These are phyloP conservation scores for Starmerella davenportii DNA, from an alignment of 805 yeast genomes.

Conservation along the genomic window DNA sequence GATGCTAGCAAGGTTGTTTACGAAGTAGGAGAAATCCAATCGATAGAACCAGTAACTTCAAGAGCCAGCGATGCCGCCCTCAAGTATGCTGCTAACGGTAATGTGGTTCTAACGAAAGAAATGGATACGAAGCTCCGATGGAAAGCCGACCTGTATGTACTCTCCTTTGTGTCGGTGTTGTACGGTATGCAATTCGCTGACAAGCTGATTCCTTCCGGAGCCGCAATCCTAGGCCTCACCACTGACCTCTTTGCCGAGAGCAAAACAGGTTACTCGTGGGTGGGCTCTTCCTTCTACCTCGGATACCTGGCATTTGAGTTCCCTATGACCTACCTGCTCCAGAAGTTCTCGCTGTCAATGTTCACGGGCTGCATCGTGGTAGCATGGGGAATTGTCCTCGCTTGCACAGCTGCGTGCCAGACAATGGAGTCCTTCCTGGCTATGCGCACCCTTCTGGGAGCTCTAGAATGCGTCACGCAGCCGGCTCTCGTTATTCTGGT, in stretches of 20 bases:
- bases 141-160: constrained; percentile 33
- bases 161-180: constrained; percentile 33
- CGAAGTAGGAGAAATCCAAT: background rate
- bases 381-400: constrained; percentile 42
- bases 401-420: constrained; percentile 30
- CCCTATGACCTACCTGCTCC: constrained; percentile 31
- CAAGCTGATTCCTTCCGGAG: constrained; percentile 34
- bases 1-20: background rate
- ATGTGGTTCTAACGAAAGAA: background rate
- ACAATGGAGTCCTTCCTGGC: constrained; percentile 31
- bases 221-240: constrained; percentile 34
- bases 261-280: constrained; percentile 24
- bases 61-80: background rate
- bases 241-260: constrained; percentile 29
- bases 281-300: constrained; percentile 38
- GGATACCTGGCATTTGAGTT: constrained; percentile 44
- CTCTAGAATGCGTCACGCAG: constrained; percentile 34
- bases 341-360: constrained; percentile 38
- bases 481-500: constrained; percentile 43
- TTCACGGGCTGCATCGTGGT: constrained; percentile 31
- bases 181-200: constrained; percentile 43
- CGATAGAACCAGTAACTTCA: background rate
- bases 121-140: constrained; percentile 20
- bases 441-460: constrained; percentile 32
- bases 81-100: background rate